Evolutionary conservation across 176 grass and related monocot species (phyloP).

Genomic region (Alopecurus myosuroides): DNA sequence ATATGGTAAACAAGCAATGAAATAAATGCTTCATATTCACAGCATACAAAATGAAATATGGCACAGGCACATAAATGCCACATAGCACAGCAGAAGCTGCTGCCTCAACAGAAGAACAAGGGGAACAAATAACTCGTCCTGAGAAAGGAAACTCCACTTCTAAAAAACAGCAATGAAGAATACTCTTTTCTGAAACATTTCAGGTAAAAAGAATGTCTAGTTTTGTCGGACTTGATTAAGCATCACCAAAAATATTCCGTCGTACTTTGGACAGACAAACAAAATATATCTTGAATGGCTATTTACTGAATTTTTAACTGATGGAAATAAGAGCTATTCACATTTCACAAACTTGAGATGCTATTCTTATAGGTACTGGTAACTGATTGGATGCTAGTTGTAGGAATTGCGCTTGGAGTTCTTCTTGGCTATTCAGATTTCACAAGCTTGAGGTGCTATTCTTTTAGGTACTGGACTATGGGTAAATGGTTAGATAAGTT

Average conservation of each 20-base stretch:
- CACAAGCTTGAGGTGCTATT: neutral
- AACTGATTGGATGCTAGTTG: neutral
- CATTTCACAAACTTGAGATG: neutral
- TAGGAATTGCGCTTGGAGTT: neutral
- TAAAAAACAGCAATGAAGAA: neutral
- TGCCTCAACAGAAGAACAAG: neutral
- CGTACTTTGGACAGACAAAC: neutral
- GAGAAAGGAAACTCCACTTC: neutral
- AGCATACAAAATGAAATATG: neutral
- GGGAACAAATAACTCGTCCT: neutral
- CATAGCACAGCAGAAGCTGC: neutral
- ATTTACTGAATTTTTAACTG: neutral
- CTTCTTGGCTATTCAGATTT: neutral
- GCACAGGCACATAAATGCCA: neutral
- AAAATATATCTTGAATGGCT: neutral
- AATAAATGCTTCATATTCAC: neutral
- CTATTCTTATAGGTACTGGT: neutral
- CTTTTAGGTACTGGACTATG: neutral
- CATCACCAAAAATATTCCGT: neutral
- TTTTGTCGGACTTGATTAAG: neutral
- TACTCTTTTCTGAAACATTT: neutral
- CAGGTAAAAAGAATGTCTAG: neutral
- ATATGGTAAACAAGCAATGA: neutral
- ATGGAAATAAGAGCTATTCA: neutral
- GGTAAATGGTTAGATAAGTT: neutral